Base-by-base conservation (phyloP, 768 basidiomycete species). In the Tulasnella calospora region DNA sequence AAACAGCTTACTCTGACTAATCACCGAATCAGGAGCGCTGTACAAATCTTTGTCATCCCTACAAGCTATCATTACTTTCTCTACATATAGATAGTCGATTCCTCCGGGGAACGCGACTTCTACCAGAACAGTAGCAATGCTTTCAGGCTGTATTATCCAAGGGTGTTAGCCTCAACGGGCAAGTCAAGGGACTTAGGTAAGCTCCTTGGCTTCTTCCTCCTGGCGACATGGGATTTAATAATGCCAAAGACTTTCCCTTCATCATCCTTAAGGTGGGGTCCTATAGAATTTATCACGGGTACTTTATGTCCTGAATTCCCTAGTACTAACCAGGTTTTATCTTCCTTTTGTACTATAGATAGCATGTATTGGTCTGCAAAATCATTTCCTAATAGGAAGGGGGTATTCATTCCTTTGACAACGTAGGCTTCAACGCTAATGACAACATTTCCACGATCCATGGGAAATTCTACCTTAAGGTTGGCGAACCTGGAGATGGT, bases 401-500 rank as follows among this genome's bases (percentile, higher is more conserved):
- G 81, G 2, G 81, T n/a, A n/a, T n/a, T n/a, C n/a, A n/a, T n/a
- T n/a, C n/a, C n/a, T n/a, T n/a, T n/a, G n/a, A n/a, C n/a, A n/a
- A n/a, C n/a, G n/a, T n/a, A n/a, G n/a, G n/a, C n/a, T n/a, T n/a
- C n/a, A n/a, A n/a, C n/a, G n/a, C n/a, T n/a, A 6, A 78, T 71
- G 8, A 7, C 5, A 13, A 55, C 72, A 21, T 33, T 21, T 23
- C 38, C 40, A 35, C 74, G 73, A 8, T 72, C 67, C 17, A 41
- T 79, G 27, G 30, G 36, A 57, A 79, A 47, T 23, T 47, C 36
- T 10, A 55, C 3, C 23, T 21, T 3, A 5, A 78, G 35, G 17
- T 73, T 19, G 13, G 79, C 55, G 35, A 79, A 86, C 0, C 83
- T 83, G 23, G 74, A 78, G 13, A 86, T 84, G 0, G 78, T 80